These are phyloP conservation scores for Malus hybrid DNA, from an alignment of 331 rosid species.

Conservation along the genomic window DNA sequence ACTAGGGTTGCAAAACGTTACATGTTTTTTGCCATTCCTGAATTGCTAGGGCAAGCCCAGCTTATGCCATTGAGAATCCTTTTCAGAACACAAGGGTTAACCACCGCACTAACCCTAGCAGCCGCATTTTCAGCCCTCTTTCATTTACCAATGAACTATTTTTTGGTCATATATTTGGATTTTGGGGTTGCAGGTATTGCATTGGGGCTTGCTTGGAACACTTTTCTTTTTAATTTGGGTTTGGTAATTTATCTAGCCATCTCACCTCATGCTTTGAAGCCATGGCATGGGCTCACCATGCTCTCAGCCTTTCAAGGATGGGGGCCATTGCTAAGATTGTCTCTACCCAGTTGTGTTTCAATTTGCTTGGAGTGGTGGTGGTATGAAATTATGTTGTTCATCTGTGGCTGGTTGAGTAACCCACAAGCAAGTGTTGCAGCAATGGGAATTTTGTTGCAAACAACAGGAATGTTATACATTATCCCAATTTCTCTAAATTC, in stretches of 20 bases:
- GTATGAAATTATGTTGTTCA: conserved; percentile 88
- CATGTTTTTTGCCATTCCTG: conserved; percentile 75
- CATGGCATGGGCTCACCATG: conserved; percentile 62
- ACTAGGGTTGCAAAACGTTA: conserved; percentile 72
- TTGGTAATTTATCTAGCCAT: conserved; percentile 48
- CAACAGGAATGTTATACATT: conserved; percentile 68
- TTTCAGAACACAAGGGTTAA: conserved; percentile 80
- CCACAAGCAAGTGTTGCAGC: conserved; percentile 76
- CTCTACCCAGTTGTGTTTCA: conserved; percentile 74
- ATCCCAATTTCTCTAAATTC: conserved; percentile 56
- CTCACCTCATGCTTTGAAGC: conserved; percentile 63
- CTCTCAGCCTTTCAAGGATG: conserved; percentile 58
- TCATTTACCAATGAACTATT: conserved; percentile 68
- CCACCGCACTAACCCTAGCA: conserved; percentile 58
- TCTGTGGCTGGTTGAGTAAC: conserved; percentile 61
- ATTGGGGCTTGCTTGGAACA: conserved; percentile 69
- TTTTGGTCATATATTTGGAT: conserved; percentile 44
- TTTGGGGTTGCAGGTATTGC: conserved; percentile 80
- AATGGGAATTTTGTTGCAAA: conserved; percentile 91
- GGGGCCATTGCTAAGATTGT: conserved; percentile 59
- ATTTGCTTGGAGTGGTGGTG: conserved; percentile 99
- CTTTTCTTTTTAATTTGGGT: conserved; percentile 53
- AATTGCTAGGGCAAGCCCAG: conserved; percentile 75
- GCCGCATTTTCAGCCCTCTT: conserved; percentile 60
- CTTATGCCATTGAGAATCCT: conserved; percentile 60